Conservation (phyloP, 441 rosid genomes). For the Breynia disticha region DNA sequence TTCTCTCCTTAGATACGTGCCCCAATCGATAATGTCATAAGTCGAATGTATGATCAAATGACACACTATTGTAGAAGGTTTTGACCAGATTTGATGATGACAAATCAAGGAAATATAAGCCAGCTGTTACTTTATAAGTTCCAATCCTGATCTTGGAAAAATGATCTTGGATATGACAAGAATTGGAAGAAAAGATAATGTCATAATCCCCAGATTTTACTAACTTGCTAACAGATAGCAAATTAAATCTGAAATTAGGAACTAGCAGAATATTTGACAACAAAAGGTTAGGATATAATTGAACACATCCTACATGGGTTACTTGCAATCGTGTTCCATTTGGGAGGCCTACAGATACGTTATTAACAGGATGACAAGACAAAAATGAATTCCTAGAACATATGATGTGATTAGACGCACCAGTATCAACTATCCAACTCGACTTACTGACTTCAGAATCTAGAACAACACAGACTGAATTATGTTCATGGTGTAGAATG, state of each 20-base stretch:
- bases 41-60: no score
- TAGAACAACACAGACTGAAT: no score
- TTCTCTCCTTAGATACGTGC: no score
- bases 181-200: background rate
- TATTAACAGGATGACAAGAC: no score
- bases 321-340: background rate
- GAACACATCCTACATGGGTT: background rate
- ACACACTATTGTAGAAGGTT: no score
- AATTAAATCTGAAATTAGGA: background rate
- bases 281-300: background rate
- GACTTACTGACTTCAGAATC: no score
- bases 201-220: no score
- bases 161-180: background rate
- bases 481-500: no score
- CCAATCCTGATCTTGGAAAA: background rate
- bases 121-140: background rate
- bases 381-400: no score
- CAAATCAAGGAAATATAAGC: background rate
- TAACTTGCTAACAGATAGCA: background rate
- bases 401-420: no score
- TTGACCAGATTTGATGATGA: no score
- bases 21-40: background rate
- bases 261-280: background rate
- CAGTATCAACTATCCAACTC: no score
- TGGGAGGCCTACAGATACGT: background rate